phyloP scores from a whole-genome alignment of 495 filamentous ascomycete genomes.

The Penicillium dipodomyicola region DNA sequence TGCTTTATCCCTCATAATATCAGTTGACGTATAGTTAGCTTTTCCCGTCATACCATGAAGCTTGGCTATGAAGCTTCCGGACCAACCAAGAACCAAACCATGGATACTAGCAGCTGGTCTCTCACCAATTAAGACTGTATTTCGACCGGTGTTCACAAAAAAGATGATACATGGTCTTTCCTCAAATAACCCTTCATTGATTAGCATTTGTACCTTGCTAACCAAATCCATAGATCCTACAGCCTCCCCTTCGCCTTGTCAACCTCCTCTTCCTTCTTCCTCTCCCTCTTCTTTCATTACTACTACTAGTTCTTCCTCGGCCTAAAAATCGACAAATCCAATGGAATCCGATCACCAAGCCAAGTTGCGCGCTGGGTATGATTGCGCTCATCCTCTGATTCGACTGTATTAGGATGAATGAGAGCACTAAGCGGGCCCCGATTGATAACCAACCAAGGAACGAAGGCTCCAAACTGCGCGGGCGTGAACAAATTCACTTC shows the following conservation, averaged over 20 bases:
- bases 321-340: constrained; percentile 66
- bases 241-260: constrained; percentile 9
- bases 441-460: constrained; percentile 81
- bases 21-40: background rate
- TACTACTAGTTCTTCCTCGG: constrained; percentile 29
- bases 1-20: background rate
- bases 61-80: no score
- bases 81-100: no score
- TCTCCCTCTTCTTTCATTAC: constrained; percentile 19
- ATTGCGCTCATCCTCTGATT: constrained; percentile 55
- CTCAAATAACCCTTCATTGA: no score
- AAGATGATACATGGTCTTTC: no score
- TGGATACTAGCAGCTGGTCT: no score
- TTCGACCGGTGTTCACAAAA: no score
- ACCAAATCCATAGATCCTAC: background rate
- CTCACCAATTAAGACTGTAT: no score
- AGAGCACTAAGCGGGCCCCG: constrained; percentile 77
- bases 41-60: no score
- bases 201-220: no score
- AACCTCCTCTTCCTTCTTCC: constrained; percentile 7
- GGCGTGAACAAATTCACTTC: constrained; percentile 88
- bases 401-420: constrained; percentile 75
- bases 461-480: constrained; percentile 81
- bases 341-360: constrained; percentile 71
- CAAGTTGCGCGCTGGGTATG: constrained; percentile 81